Conservation (phyloP, 2,329 filamentous ascomycete genomes). For the Fusarium devonianum region DNA sequence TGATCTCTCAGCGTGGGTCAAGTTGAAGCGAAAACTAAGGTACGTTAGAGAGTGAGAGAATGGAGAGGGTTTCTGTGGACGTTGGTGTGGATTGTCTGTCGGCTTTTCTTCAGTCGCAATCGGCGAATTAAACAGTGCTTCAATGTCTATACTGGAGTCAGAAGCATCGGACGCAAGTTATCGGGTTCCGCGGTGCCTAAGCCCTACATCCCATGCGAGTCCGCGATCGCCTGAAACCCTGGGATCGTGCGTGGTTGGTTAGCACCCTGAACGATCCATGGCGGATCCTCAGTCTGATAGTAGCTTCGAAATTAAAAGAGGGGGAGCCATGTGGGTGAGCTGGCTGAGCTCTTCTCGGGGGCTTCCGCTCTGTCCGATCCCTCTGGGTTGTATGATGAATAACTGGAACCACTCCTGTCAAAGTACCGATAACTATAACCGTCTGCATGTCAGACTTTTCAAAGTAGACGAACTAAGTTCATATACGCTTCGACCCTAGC, state of each 20-base stretch:
- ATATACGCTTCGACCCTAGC: no score
- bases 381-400: no score
- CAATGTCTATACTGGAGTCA: neutral
- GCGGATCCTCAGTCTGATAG: slow-evolving; percentile 2
- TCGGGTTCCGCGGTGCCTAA: neutral
- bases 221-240: slow-evolving; percentile 12
- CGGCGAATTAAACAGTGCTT: slow-evolving; percentile 5
- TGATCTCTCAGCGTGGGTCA: slow-evolving; percentile 3
- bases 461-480: no score
- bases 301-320: no score
- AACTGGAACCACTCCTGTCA: no score
- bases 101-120: neutral
- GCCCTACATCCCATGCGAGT: slow-evolving; percentile 5
- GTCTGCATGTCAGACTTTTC: no score
- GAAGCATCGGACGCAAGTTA: neutral
- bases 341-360: neutral
- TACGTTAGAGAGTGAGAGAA: neutral
- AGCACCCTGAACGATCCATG: slow-evolving; percentile 1
- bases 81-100: slow-evolving; percentile 1
- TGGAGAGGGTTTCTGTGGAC: no score
- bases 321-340: neutral
- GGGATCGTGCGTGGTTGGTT: slow-evolving; percentile 4
- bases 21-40: slow-evolving; percentile 1
- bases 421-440: no score
- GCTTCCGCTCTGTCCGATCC: no score